phyloP scores from a whole-genome alignment of 306 rosid species.

The Pachyrhizus erosus region DNA sequence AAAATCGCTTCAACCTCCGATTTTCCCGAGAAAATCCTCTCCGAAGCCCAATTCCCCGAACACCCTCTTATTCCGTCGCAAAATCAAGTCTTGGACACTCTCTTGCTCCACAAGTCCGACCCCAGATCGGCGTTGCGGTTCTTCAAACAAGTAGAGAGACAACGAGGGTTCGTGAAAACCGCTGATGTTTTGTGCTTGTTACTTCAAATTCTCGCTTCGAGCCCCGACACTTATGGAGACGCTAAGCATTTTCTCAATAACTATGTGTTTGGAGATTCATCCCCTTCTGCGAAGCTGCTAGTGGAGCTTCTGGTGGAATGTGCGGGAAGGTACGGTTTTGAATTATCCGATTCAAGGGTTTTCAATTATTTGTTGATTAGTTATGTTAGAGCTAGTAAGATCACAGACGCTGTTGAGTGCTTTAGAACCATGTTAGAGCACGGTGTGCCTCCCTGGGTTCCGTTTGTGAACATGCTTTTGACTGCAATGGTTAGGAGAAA shows the following conservation, averaged over 20 bases:
- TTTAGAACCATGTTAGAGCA: conserved; percentile 56
- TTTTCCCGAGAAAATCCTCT: conserved; percentile 28
- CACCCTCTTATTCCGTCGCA: conserved; percentile 31
- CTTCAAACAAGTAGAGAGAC: conserved; percentile 47
- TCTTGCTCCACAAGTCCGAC: conserved; percentile 49
- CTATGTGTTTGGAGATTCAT: conserved; percentile 48
- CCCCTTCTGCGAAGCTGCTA: conserved; percentile 43
- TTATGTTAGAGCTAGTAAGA: conserved; percentile 64
- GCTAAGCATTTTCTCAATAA: conserved; percentile 51
- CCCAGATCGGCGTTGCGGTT: conserved; percentile 59
- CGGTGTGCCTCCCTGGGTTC: conserved; percentile 53
- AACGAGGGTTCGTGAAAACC: conserved; percentile 51
- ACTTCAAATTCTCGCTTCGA: conserved; percentile 59
- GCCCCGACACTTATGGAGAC: conserved; percentile 15
- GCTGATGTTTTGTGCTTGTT: conserved; percentile 57
- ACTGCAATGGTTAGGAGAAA: conserved; percentile 61
- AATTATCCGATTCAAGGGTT: conserved; percentile 48
- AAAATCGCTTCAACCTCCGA: conserved; percentile 17
- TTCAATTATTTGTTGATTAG: conserved; percentile 63
- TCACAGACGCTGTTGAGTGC: conserved; percentile 62
- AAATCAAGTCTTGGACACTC: conserved; percentile 49
- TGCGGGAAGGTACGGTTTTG: conserved; percentile 50
- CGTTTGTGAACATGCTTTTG: conserved; percentile 59
- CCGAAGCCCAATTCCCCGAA: neutral
- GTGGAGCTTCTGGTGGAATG: conserved; percentile 55